Conservation (phyloP, 306 rosid genomes). For the Delonix regia region DNA sequence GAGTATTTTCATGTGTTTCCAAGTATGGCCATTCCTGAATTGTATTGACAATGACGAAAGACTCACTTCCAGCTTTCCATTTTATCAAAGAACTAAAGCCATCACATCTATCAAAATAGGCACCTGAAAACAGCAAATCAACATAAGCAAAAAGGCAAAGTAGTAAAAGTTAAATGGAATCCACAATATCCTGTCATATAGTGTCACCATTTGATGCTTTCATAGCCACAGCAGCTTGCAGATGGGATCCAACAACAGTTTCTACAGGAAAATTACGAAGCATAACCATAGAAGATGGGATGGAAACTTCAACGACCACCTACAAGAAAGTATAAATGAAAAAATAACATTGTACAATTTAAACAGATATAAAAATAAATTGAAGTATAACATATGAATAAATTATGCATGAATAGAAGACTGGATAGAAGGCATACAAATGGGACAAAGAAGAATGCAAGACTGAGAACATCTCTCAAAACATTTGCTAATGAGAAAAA, state of each 20-base stretch:
- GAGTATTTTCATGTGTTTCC: constrained; percentile 47
- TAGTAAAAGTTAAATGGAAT: constrained; percentile 26
- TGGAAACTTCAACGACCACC: constrained; percentile 83
- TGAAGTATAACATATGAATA: constrained; percentile 16
- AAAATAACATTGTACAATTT: constrained; percentile 20
- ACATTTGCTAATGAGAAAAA: constrained; percentile 11
- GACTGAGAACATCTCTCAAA: constrained; percentile 20
- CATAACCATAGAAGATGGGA: constrained; percentile 80
- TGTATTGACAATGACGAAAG: constrained; percentile 70
- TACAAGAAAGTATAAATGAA: constrained; percentile 39
- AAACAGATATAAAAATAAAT: constrained; percentile 17
- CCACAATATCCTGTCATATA: constrained; percentile 26
- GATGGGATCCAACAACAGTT: constrained; percentile 86
- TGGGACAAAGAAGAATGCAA: not conserved
- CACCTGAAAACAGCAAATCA: constrained; percentile 63
- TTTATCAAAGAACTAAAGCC: constrained; percentile 73
- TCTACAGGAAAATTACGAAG: constrained; percentile 82
- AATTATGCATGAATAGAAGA: constrained; percentile 14
- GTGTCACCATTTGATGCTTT: constrained; percentile 75
- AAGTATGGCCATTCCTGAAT: constrained; percentile 54
- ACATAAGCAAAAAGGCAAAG: constrained; percentile 37
- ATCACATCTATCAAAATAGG: constrained; percentile 75
- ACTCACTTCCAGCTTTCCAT: constrained; percentile 86
- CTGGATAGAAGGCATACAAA: constrained; percentile 18
- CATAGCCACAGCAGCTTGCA: constrained; percentile 90